These are phyloP conservation scores for Populus alba DNA, from an alignment of 345 rosid species.

Conservation along the genomic window DNA sequence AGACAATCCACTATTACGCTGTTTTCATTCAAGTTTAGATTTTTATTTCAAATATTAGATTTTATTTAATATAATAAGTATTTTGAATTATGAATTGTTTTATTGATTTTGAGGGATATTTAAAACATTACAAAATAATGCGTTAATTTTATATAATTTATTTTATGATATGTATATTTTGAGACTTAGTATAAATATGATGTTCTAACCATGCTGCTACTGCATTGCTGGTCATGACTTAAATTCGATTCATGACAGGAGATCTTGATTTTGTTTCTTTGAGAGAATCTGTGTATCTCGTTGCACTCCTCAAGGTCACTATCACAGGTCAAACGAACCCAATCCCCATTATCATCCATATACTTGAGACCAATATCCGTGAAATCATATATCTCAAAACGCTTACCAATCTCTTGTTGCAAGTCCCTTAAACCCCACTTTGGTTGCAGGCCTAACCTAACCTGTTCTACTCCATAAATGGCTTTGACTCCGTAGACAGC, in stretches of 20 bases:
- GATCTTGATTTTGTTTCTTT: constrained; percentile 52
- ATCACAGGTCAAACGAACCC: constrained; percentile 35
- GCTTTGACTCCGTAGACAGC: constrained; percentile 57
- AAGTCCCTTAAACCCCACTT: constrained; percentile 27
- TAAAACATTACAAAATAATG: too few relatives aligned
- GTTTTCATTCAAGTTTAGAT: too few relatives aligned
- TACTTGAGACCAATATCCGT: constrained; percentile 23
- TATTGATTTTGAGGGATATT: too few relatives aligned
- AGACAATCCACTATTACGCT: too few relatives aligned
- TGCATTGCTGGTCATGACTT: too few relatives aligned
- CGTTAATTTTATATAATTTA: too few relatives aligned
- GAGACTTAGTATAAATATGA: neutral
- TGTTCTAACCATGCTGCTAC: too few relatives aligned
- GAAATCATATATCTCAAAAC: constrained; percentile 17
- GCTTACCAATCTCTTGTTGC: constrained; percentile 21
- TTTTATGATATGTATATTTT: too few relatives aligned
- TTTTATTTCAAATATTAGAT: too few relatives aligned
- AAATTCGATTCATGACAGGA: constrained; percentile 30
- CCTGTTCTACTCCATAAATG: constrained; percentile 54
- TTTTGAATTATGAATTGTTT: too few relatives aligned
- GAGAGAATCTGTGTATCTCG: constrained; percentile 54
- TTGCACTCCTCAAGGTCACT: constrained; percentile 70
- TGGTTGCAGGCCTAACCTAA: constrained; percentile 27
- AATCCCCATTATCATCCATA: constrained; percentile 32
- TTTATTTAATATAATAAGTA: too few relatives aligned